Conservation (phyloP, 1,139 yeast species). For the Pichia sp. region DNA sequence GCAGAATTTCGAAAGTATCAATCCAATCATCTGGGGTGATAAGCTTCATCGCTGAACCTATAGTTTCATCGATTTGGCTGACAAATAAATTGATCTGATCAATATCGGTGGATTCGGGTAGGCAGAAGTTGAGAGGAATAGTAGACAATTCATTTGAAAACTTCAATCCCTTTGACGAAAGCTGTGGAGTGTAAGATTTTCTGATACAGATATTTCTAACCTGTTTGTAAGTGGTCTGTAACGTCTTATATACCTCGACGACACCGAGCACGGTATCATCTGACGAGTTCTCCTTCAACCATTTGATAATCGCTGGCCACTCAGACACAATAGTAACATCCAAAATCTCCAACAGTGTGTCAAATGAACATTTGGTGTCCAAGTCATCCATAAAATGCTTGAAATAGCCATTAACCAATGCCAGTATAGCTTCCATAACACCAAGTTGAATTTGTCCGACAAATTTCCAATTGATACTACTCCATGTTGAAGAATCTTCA, state of each 20-base stretch:
- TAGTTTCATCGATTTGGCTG: conserved; percentile 55
- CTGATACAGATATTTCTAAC: conserved; percentile 70
- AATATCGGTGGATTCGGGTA: conserved; percentile 28
- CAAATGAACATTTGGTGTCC: conserved; percentile 51
- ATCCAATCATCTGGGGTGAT: conserved; percentile 76
- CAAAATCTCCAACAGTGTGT: conserved; percentile 59
- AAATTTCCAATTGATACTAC: conserved; percentile 43
- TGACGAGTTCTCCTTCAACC: conserved; percentile 21
- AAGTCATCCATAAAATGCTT: conserved; percentile 69
- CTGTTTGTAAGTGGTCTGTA: conserved; percentile 47
- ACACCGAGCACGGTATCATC: conserved; percentile 9
- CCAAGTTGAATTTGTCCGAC: conserved; percentile 74
- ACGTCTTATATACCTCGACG: conserved; percentile 7
- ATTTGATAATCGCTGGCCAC: conserved; percentile 55
- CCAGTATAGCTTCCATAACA: conserved; percentile 66
- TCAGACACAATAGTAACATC: conserved; percentile 61
- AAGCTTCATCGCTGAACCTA: conserved; percentile 52
- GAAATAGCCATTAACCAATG: conserved; percentile 68
- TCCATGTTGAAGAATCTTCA: conserved; percentile 17
- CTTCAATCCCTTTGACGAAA: conserved; percentile 20
- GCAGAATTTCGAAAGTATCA: conserved; percentile 64
- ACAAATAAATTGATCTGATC: conserved; percentile 50
- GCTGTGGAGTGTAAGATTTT: conserved; percentile 70
- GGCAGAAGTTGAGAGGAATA: conserved; percentile 21
- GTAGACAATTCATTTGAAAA: conserved; percentile 19